These are phyloP conservation scores for Batrachochytrium dendrobatidis DNA, from an alignment of 371 early-diverging fungal genomes.

Conservation along the genomic window DNA sequence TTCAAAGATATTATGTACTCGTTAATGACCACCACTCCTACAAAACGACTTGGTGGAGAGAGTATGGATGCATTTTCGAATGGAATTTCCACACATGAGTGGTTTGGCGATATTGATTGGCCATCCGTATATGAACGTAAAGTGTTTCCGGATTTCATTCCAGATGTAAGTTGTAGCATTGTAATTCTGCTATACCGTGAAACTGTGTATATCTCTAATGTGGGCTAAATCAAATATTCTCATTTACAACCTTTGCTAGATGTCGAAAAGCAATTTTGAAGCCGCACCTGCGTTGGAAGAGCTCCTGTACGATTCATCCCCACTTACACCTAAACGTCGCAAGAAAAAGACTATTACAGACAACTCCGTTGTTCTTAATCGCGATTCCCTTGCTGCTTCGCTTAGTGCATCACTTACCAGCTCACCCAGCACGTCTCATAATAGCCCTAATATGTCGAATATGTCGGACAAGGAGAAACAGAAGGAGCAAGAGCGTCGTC, in stretches of 20 bases:
- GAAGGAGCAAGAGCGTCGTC: slow-evolving; percentile 1
- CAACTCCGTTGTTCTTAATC: not conserved
- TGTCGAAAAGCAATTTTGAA: slow-evolving; percentile 12
- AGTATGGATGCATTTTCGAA: not conserved
- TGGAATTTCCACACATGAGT: slow-evolving; percentile 1
- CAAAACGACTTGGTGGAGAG: slow-evolving; percentile 5
- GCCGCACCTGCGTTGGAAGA: slow-evolving; percentile 12
- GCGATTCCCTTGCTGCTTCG: not conserved
- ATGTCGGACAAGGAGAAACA: not conserved
- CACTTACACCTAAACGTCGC: slow-evolving; percentile 9
- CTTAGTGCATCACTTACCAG: not conserved
- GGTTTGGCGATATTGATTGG: slow-evolving; percentile 5
- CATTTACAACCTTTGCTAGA: too few relatives aligned
- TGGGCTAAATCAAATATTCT: too few relatives aligned
- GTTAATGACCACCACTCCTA: not conserved
- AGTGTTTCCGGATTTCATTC: slow-evolving; percentile 9
- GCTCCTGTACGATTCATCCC: slow-evolving; percentile 12
- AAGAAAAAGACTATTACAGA: not conserved
- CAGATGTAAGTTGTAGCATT: slow-evolving; percentile 10
- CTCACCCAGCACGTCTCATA: not conserved
- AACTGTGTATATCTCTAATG: too few relatives aligned
- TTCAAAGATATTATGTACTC: slow-evolving; percentile 8
- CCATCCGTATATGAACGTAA: not conserved
- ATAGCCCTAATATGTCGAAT: not conserved
- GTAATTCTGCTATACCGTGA: too few relatives aligned